Conservation (phyloP, 2,329 filamentous ascomycete species). For the Cercospora berteroae region DNA sequence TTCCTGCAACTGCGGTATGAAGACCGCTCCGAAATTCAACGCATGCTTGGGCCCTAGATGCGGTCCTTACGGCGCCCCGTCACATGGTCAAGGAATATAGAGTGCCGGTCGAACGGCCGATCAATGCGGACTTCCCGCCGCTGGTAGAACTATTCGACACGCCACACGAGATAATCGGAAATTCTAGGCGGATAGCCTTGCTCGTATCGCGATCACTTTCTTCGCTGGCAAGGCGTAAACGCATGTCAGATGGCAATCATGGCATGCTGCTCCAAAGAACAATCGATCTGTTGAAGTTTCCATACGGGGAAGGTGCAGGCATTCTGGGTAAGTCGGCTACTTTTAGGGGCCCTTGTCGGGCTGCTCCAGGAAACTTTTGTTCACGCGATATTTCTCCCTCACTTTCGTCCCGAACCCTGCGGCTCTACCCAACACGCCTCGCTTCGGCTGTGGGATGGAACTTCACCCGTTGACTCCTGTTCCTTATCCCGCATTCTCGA, state of each 20-base stretch:
- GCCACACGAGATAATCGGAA: background rate
- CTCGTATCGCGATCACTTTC: background rate
- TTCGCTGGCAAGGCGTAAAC: background rate
- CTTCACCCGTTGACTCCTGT: background rate
- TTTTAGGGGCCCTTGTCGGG: background rate
- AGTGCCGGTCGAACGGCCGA: background rate
- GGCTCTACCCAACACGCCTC: background rate
- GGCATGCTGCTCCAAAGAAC: background rate
- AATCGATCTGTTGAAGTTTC: background rate
- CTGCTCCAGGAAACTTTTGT: background rate
- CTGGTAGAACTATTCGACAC: background rate
- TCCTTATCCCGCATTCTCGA: background rate
- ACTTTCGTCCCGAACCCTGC: background rate
- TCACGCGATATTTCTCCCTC: background rate
- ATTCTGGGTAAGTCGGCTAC: background rate
- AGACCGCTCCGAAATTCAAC: slow-evolving; percentile 6
- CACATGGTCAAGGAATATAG: background rate
- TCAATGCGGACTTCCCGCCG: background rate
- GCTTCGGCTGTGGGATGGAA: background rate
- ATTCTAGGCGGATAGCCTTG: background rate
- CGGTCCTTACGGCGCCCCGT: background rate
- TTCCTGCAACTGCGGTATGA: slow-evolving; percentile 9
- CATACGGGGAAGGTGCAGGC: background rate
- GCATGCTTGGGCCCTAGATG: background rate
- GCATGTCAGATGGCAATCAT: background rate